Evolutionary conservation across 2,329 filamentous ascomycete species (phyloP).

Genomic region (Aspergillus aculeatus): DNA sequence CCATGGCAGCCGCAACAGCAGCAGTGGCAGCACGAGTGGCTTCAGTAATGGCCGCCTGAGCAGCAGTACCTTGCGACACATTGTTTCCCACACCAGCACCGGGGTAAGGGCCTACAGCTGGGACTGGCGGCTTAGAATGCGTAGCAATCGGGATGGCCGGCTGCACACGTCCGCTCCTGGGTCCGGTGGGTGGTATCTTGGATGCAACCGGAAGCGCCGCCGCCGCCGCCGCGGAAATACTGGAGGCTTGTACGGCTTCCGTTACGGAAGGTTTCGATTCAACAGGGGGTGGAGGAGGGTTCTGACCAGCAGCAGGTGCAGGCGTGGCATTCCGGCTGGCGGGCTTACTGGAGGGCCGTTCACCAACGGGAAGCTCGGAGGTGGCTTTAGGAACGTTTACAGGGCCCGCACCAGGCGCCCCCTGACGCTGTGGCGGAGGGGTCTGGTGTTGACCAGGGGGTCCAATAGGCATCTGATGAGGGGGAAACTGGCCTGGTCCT

Average conservation of each 20-base stretch:
- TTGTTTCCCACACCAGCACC: constrained; percentile 25
- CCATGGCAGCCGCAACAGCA: constrained; percentile 53
- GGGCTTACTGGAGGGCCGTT: constrained; percentile 38
- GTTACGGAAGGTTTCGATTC: constrained; percentile 41
- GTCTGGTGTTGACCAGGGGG: constrained; percentile 50
- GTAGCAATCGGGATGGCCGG: constrained; percentile 48
- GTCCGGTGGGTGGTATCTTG: constrained; percentile 29
- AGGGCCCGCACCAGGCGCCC: constrained; percentile 28
- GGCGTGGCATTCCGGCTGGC: constrained; percentile 35
- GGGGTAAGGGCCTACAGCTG: constrained; percentile 30
- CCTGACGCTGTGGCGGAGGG: constrained; percentile 37
- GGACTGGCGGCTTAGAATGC: constrained; percentile 35
- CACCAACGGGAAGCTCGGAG: constrained; percentile 45
- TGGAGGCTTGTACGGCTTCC: constrained; percentile 34
- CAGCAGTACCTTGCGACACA: constrained; percentile 28
- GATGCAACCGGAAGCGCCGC: constrained; percentile 20
- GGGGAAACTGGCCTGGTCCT: constrained; percentile 64
- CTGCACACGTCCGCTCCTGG: constrained; percentile 44
- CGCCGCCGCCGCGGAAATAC: constrained; percentile 23
- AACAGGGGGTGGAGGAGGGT: constrained; percentile 37
- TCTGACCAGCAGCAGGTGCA: constrained; percentile 30
- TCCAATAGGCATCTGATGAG: constrained; percentile 56
- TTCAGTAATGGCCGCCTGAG: constrained; percentile 44
- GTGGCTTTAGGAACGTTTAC: constrained; percentile 35
- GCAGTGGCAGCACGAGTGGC: constrained; percentile 51